Evolutionary conservation across 352 stramenopile genomes (phyloP).

Genomic region (Blastocystis sp.): DNA sequence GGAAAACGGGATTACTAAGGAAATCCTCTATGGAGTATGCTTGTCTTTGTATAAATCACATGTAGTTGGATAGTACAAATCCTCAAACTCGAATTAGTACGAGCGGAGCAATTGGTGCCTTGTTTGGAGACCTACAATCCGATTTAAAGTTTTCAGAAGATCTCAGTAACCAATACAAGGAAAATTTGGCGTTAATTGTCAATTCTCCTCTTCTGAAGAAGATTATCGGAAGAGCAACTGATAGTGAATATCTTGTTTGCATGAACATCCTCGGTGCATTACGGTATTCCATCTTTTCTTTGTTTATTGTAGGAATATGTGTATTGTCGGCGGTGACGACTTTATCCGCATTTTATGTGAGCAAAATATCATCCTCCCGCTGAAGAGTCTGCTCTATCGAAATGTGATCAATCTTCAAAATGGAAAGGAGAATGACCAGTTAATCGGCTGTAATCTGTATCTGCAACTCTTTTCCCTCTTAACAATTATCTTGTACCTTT

Average conservation of each 20-base stretch:
- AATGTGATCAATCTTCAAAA: not conserved
- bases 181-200: conserved; percentile 20
- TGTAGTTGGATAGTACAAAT: conserved; percentile 28
- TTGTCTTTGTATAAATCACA: not conserved
- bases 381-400: conserved; percentile 24
- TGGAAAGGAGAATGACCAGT: not conserved
- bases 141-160: conserved; percentile 49
- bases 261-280: conserved; percentile 51
- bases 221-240: conserved; percentile 35
- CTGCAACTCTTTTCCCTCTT: conserved; percentile 36
- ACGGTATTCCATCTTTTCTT: not conserved
- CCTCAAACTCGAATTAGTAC: conserved; percentile 28
- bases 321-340: conserved; percentile 23
- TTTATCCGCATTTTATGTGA: not conserved
- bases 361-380: not conserved
- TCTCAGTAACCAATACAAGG: not conserved
- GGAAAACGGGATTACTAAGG: not conserved
- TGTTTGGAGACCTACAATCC: conserved; percentile 47
- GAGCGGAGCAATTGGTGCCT: conserved; percentile 33
- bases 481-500: conserved; percentile 27
- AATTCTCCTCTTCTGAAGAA: conserved; percentile 45
- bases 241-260: conserved; percentile 26
- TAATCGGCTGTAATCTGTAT: conserved; percentile 49
- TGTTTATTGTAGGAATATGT: conserved; percentile 33
- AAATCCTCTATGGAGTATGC: conserved; percentile 30